Base-by-base conservation (phyloP, 805 yeast species). In the Nakazawaea molendinolei region DNA sequence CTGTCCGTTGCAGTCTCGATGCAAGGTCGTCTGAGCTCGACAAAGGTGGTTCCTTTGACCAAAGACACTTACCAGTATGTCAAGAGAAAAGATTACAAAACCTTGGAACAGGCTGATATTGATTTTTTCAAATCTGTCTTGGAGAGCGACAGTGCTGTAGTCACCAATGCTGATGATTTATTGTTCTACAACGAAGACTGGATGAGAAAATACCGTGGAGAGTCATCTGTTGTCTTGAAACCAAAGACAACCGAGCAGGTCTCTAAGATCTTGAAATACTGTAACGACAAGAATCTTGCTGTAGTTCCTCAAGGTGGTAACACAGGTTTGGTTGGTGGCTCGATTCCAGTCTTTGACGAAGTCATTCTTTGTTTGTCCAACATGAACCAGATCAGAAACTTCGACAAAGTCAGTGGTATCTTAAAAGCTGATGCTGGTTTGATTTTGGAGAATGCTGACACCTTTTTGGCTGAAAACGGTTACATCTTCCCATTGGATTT, bases 271-370 rank as follows among this genome's bases (percentile, higher is more conserved):
- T 53, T 90, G 52, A 76, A 75, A 55, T 81, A 86, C 60, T 86
- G 95, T 65, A 82, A 83, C 52, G 84, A 79, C 21, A 60, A 76
- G 33, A 74, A 70, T 42, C 59, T 89, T 20, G 95, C 97, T 0
- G 76, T 89, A 32, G 95, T 86, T 8, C 97, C 97, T 12, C 97
- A 90, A 61, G 96, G 97, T 53, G 97, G 97, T 48, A 89, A 90
- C 60, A 90, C 97, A 1, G 96, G 96, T 19, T 69, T 89, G 31
- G 97, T 89, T 28, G 97, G 97, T 45, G 97, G 97, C 4, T 82
- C 95, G 5, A 75, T 79, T 14, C 96, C 97, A 0, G 79, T 89
- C 1, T 89, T 86, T 58, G 97, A 89, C 58, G 97, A 89, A 60
- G 74, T 89, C 33, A 72, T 89, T 17, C 47, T 89, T 17, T 80